Percentiles rank a stretch among this genome's conserved stretches.
Conservation (phyloP, 768 basidiomycete species). For the Collybiopsis luxurians region DNA sequence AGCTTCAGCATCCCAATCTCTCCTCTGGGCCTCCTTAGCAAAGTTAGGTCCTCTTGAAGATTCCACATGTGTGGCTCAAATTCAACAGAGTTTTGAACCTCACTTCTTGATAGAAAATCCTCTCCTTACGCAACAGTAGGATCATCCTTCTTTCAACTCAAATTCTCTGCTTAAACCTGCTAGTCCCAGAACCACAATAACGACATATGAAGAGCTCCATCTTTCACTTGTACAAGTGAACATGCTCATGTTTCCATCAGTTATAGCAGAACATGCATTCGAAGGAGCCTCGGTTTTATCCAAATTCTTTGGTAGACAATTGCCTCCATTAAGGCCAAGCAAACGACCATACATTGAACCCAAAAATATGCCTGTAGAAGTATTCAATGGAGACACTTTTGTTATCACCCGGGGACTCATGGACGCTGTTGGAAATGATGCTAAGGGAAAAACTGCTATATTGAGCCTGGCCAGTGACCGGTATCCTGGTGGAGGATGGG, state of each 20-base stretch:
- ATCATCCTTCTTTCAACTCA: no score
- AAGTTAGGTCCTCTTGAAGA: no score
- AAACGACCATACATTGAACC: not conserved
- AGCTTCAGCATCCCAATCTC: no score
- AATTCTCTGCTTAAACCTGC: no score
- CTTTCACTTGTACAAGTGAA: not conserved
- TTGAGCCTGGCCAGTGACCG: constrained; percentile 20
- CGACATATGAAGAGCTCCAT: not conserved
- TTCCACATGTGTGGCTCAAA: no score
- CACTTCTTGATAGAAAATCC: no score
- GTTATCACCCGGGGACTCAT: constrained; percentile 18
- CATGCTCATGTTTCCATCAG: not conserved
- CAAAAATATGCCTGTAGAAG: constrained; percentile 1
- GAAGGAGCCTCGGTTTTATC: constrained; percentile 8
- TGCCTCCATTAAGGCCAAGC: constrained; percentile 1
- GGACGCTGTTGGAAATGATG: not conserved
- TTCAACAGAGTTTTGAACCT: no score
- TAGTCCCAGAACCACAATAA: not conserved
- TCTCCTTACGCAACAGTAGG: no score
- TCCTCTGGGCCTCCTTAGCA: no score
- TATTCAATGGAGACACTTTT: constrained; percentile 20
- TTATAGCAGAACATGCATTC: not conserved
- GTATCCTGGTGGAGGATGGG: constrained; percentile 17
- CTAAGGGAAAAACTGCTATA: constrained; percentile 16
- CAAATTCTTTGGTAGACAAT: constrained; percentile 3